Evolutionary conservation across 1,284 basidiomycete species (phyloP), one percentile per base, ranked within the genome.

Genomic region (Tilletia indica): DNA sequence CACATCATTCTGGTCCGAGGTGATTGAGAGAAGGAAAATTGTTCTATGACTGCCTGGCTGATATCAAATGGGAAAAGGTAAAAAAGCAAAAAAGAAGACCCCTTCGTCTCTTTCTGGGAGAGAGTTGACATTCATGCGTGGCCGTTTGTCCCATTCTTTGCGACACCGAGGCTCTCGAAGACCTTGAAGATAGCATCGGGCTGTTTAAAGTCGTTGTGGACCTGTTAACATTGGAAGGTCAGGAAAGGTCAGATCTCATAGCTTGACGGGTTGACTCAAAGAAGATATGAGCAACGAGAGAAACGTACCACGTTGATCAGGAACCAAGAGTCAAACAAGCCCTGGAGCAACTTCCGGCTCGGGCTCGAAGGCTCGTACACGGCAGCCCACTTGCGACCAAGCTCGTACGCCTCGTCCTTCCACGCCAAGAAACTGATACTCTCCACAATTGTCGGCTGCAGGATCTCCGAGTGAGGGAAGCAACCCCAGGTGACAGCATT

Each of bases 401-500:
- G 79, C 72, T 83, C 80, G 73, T 81, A 83, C 14, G 82, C 82
- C 75, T 83, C 82, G 54, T 83, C 82, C 78, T 83, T 83, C 82
- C 82, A 83, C 16, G 82, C 82, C 48, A 83, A 71, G 78, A 83
- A 83, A 48, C 80, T 82, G 73, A 83, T 83, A 25, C 77, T 77
- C 78, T 99, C 97, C 45, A 99, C 97, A 76, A 99, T 96, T 25
- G 97, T 99, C 38, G 96, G 95, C 84, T 99, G 97, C 67, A 97
- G 88, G 80, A 99, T 94, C 87, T 99, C 97, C 85, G 93, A 21
- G 73, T 83, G 81, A 8, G 97, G 96, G 89, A 98, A 99, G 5
- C 97, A 94, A 77, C 96, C 97, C 97, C 96, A 99, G 0, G 97
- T 99, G 64, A 99, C 97, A 6, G 97, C 97, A 81, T 98, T 99